phyloP scores from a whole-genome alignment of 2,329 filamentous ascomycete genomes.

The Neonectria neomacrospora region DNA sequence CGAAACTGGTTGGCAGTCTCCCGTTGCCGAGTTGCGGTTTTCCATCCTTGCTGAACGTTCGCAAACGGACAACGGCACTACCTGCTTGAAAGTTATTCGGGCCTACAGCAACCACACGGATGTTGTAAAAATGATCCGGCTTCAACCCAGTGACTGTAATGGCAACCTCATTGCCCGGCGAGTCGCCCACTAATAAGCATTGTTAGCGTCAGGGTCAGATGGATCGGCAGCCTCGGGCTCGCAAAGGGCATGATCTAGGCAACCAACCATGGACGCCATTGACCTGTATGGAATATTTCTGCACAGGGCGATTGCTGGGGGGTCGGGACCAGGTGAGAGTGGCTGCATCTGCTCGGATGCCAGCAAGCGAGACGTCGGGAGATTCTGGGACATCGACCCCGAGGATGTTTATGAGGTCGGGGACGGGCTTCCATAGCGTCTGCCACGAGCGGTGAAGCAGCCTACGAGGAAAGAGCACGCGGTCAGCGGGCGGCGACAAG shows the following conservation, averaged over 20 bases:
- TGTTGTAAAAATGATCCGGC: constrained; percentile 90
- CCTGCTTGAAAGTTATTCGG: constrained; percentile 92
- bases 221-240: constrained; percentile 4
- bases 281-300: constrained; percentile 91
- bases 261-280: constrained; percentile 88
- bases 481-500: constrained; percentile 30
- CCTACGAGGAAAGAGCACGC: constrained; percentile 60
- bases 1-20: constrained; percentile 66
- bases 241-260: constrained; percentile 9
- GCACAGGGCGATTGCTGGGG: constrained; percentile 71
- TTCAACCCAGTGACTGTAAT: constrained; percentile 90
- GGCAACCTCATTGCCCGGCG: constrained; percentile 64
- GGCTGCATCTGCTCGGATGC: constrained; percentile 87
- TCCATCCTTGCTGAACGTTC: constrained; percentile 76
- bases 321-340: constrained; percentile 91
- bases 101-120: constrained; percentile 91
- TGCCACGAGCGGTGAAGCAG: constrained; percentile 86
- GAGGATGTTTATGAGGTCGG: constrained; percentile 88
- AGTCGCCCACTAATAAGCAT: constrained; percentile 76
- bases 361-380: constrained; percentile 89
- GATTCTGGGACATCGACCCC: constrained; percentile 93
- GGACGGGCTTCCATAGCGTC: constrained; percentile 89
- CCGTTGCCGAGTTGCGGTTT: constrained; percentile 69
- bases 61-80: constrained; percentile 84
- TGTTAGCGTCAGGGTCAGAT: constrained; percentile 29